phyloP scores from a whole-genome alignment of 1,284 basidiomycete species.

The Fomes fomentarius region DNA sequence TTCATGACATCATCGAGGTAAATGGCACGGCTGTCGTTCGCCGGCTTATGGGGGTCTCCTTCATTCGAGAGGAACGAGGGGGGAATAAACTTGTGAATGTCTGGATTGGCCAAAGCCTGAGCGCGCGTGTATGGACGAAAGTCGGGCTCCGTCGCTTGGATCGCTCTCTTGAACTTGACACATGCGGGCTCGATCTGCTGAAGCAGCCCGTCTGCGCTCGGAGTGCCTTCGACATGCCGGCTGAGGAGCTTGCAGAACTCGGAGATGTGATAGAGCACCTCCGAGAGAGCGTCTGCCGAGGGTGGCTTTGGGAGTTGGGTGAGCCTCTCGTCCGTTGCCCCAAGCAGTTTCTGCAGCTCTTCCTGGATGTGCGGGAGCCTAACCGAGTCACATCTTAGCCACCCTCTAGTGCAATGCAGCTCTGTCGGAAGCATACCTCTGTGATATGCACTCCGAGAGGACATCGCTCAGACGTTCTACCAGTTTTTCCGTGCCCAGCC shows the following conservation, averaged over 20 bases:
- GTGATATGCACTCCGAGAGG: constrained; percentile 45
- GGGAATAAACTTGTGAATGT: constrained; percentile 10
- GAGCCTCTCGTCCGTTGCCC: constrained; percentile 41
- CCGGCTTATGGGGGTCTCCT: constrained; percentile 13
- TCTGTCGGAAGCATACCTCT: constrained; percentile 37
- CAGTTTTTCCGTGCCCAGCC: constrained; percentile 57
- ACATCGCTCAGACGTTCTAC: constrained; percentile 41
- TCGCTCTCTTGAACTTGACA: constrained; percentile 46
- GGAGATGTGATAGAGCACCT: constrained; percentile 52
- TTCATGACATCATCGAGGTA: constrained; percentile 61
- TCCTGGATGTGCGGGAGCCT: constrained; percentile 68
- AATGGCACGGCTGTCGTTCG: constrained; percentile 34
- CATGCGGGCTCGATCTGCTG: constrained; percentile 57
- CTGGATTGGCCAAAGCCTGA: neutral
- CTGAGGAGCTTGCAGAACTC: constrained; percentile 49
- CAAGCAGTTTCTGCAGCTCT: constrained; percentile 49
- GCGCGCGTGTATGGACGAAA: constrained; percentile 40
- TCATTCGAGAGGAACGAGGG: constrained; percentile 49
- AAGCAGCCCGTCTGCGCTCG: constrained; percentile 50
- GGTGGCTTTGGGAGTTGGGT: constrained; percentile 52
- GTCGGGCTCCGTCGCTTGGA: constrained; percentile 56
- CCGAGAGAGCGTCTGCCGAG: constrained; percentile 55
- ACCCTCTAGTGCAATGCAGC: too few relatives aligned
- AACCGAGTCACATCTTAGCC: too few relatives aligned
- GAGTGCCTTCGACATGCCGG: constrained; percentile 52